Base-by-base conservation (phyloP, 2,329 filamentous ascomycete species). In the Colletotrichum liaoningense region DNA sequence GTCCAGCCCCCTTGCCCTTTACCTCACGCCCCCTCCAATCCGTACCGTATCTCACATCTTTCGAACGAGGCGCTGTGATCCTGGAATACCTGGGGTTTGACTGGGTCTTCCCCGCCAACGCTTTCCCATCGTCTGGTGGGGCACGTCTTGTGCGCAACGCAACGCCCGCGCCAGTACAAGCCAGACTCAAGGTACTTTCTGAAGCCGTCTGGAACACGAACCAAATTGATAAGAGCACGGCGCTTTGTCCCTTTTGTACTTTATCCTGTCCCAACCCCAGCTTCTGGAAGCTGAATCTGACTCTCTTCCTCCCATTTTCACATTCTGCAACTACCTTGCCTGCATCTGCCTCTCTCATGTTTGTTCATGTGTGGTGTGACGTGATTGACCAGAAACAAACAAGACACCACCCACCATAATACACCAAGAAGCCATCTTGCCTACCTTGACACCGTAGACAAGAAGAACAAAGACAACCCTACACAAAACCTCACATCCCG, bases 61-160 rank as follows among this genome's bases (percentile, higher is more conserved):
- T 46, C 58, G 5, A 62, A 49, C 57, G 35, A 49, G 59, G 35
- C 59, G 35, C 59, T n/a, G 42, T 49, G 38, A 63, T 63, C 60
- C 60, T 14, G 57, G 57, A 42, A 52, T 49, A 33, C 42, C 60
- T 19, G 26, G 58, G 26, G 59, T 73, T 54, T 56, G n/a, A 55
- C 70, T 57, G 59, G 70, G 67, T 64, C 70, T 70, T 64, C 70
- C 70, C 70, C 67, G 70, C 67, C 55, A 62, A 60, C 33, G 58
- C 52, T 55, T 55, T 35, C 52, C 56, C 56, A 69, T 72, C 58
- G 30, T 28, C n/a, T 49, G 54, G 69, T 69, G 69, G 69, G 65
- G 69, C 69, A 59, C 49, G 28, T 49, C 42, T 49, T 16, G 14
- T 42, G 19, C 42, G 42, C 42, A 49, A 49, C 42, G 42, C 42